Base-by-base conservation (phyloP, 257 asterid species). In the Craterostigma plantagineum region DNA sequence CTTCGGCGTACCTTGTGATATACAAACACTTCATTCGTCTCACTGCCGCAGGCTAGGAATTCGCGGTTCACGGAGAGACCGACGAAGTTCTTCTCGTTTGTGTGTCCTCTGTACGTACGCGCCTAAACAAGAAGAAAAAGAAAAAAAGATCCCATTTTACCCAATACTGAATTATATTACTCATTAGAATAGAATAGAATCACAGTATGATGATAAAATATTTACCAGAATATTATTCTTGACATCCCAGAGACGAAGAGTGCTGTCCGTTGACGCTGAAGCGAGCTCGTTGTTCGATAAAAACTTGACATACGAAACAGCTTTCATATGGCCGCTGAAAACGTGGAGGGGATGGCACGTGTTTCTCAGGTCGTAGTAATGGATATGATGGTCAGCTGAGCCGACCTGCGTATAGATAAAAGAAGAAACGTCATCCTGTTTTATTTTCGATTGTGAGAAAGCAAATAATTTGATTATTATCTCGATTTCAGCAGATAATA, bases 181-280 rank as follows among this genome's bases (percentile, higher is more conserved):
- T 23, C 2, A 23, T 23, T 23, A 23, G 6, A 23, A 2, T 23
- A 23, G 30, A 23, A 6, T 6, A 6, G 30, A 23, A 23, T 23
- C 30, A 23, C 6, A 23, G 30, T 23, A 23, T 14, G 33, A 18
- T 27, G 27, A 13, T 49, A 42, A 13, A 11, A 58, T n/a, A n/a
- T n/a, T 68, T 70, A 81, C 94, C 0, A 69, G 83, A 33, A 56
- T 30, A 11, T 72, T 71, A 40, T 71, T 66, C 55, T 58, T 75
- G 42, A 77, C 87, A 47, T 81, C 94, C 94, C 94, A 81, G 38
- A 81, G 58, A 34, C 83, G 80, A 36, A 81, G 62, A 41, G 91
- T 71, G 55, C 87, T 72, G 55, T 81, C 94, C 1, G 91, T 81
- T 34, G 94, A 77, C 53, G 94, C 94, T 53, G 94, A 81, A 47